phyloP scores from a whole-genome alignment of 2,329 filamentous ascomycete species.

The Colletotrichum tanaceti region DNA sequence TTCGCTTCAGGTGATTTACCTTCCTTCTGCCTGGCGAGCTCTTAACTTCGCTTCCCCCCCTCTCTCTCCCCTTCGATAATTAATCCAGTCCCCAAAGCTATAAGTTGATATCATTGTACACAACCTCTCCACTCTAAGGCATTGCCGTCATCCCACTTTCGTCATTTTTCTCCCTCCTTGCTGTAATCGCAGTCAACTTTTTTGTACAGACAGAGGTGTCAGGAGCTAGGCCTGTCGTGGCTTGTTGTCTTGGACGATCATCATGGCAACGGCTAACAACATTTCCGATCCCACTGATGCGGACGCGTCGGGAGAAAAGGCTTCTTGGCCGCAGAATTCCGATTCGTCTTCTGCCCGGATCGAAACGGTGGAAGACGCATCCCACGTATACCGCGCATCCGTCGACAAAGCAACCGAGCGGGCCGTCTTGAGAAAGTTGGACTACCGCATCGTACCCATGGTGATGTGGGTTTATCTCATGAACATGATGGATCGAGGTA shows the following conservation, averaged over 20 bases:
- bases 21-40: not conserved
- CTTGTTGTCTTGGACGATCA: too few relatives aligned
- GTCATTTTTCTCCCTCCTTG: too few relatives aligned
- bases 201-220: too few relatives aligned
- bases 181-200: too few relatives aligned
- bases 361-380: conserved; percentile 27
- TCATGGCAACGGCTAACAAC: not conserved
- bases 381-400: not conserved
- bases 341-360: conserved; percentile 42
- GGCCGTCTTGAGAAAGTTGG: conserved; percentile 45
- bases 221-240: too few relatives aligned
- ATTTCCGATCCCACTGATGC: not conserved
- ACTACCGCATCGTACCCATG: conserved; percentile 49
- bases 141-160: not conserved
- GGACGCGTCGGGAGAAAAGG: conserved; percentile 9
- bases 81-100: not conserved
- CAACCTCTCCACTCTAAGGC: not conserved
- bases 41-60: not conserved
- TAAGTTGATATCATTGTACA: not conserved
- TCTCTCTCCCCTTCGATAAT: not conserved
- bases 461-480: conserved; percentile 51
- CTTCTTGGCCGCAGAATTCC: conserved; percentile 38
- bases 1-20: not conserved
- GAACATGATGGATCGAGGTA: conserved; percentile 53
- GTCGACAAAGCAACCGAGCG: conserved; percentile 34